These are phyloP conservation scores for Chalaropsis thielavioides DNA, from an alignment of 2,329 filamentous ascomycete genomes.

Conservation along the genomic window DNA sequence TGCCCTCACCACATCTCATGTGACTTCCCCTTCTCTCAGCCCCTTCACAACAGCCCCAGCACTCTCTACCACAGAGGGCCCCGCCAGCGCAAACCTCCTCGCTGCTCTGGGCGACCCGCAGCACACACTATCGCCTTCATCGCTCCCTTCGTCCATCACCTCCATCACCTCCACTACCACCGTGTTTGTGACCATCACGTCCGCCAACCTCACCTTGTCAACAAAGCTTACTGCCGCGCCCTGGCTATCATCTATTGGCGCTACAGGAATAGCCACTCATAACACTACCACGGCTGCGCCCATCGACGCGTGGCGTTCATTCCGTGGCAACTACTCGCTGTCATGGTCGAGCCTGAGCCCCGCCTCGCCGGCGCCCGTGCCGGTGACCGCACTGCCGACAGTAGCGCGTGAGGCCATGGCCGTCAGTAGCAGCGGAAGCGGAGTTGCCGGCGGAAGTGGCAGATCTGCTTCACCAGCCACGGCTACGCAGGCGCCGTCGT, in stretches of 20 bases:
- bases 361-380: neutral
- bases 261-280: neutral
- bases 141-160: neutral
- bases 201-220: conserved; percentile 3
- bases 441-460: neutral
- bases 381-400: neutral
- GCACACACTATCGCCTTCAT: neutral
- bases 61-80: neutral
- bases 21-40: neutral
- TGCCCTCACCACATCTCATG: neutral
- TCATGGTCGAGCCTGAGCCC: conserved; percentile 3
- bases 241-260: neutral
- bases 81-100: neutral
- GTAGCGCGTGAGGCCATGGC: neutral
- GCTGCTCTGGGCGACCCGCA: neutral
- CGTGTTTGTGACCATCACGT: conserved; percentile 7
- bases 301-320: conserved; percentile 1
- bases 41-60: neutral
- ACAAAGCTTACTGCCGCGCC: neutral
- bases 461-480: neutral
- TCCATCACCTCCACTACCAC: neutral
- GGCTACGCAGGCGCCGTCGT: conserved; percentile 10
- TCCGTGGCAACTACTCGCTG: conserved; percentile 10
- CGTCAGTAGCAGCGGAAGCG: neutral
- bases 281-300: neutral